Base-by-base conservation (phyloP, 2,329 filamentous ascomycete species). In the Fusarium drepaniforme region DNA sequence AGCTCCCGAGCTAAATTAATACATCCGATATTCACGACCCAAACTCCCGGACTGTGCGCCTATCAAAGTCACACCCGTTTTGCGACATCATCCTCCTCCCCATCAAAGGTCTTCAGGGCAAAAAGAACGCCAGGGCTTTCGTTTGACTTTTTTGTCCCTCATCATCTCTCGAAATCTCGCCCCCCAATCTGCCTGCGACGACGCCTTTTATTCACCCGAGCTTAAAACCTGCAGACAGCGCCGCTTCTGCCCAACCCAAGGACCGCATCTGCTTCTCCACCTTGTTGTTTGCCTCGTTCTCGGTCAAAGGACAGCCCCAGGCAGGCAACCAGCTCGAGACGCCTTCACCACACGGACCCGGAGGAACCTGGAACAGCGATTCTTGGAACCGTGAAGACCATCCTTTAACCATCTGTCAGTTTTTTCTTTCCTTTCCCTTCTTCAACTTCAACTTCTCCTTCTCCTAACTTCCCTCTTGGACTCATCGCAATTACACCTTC, bases 401-500 rank as follows among this genome's bases (percentile, higher is more conserved):
- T 67, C 53, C 58, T 64, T 58, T 64, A 40, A 64, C 66, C 71
- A 57, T 67, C 67, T 64, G 76, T 78, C 51, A 77, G 77, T 77
- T 77, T 46, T 33, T 59, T 25, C 23, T 67, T 56, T 60, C 37
- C 28, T 66, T 38, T 71, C 64, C 30, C 46, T 51, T 46, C 51
- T 51, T 42, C 33, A 35, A 13, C 59, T 35, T 67, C 59, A 56
- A 64, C 64, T 51, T 72, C 69, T 61, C 67, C 42, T 38, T 21
- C 46, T 57, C 15, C 35, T 38, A 38, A 21, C 71, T 38, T 64
- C 37, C 57, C 71, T 60, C 61, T 38, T 72, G 58, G 33, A 49
- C 13, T 23, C 46, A 61, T 35, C 66, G 58, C 62, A 57, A 40
- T 67, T 59, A 69, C 61, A 53, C 56, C 33, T 74, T 60, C 18